A percentile compares a stretch with the other conserved stretches of the same genome.
These are phyloP conservation scores for Brassica cretica DNA, from an alignment of 345 rosid species.

Conservation along the genomic window DNA sequence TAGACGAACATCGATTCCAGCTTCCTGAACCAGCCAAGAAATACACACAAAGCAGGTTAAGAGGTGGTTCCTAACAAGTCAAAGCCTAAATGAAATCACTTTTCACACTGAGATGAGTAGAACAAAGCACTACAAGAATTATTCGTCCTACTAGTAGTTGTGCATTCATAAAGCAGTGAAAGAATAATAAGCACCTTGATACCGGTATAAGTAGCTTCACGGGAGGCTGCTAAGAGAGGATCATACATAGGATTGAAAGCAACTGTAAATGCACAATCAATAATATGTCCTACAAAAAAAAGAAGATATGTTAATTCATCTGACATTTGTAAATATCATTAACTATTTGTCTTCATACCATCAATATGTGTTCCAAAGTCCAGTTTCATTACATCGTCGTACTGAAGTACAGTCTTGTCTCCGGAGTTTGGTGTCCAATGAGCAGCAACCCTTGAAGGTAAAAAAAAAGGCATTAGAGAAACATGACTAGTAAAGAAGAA, in stretches of 20 bases:
- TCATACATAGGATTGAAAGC: conserved; percentile 97
- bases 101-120: neutral
- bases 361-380: conserved; percentile 97
- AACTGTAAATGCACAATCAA: conserved; percentile 95
- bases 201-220: conserved; percentile 90
- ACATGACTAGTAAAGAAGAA: conserved; percentile 10
- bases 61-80: neutral
- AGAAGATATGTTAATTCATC: conserved; percentile 26
- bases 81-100: neutral
- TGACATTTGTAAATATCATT: neutral
- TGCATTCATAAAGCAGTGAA: neutral
- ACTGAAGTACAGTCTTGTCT: conserved; percentile 94
- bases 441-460: conserved; percentile 78
- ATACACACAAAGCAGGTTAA: conserved; percentile 3
- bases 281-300: conserved; percentile 58
- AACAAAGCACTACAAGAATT: neutral
- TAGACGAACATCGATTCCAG: conserved; percentile 94
- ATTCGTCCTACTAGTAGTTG: neutral
- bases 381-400: conserved; percentile 94
- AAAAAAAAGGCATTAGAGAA: conserved; percentile 23
- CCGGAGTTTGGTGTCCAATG: conserved; percentile 99
- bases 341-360: conserved; percentile 44
- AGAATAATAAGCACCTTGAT: conserved; percentile 59
- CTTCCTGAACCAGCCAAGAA: conserved; percentile 53
- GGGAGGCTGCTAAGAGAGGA: conserved; percentile 91